Evolutionary conservation across 129 eudicot genomes (phyloP).

Genomic region (Heracleum sosnowskyi): DNA sequence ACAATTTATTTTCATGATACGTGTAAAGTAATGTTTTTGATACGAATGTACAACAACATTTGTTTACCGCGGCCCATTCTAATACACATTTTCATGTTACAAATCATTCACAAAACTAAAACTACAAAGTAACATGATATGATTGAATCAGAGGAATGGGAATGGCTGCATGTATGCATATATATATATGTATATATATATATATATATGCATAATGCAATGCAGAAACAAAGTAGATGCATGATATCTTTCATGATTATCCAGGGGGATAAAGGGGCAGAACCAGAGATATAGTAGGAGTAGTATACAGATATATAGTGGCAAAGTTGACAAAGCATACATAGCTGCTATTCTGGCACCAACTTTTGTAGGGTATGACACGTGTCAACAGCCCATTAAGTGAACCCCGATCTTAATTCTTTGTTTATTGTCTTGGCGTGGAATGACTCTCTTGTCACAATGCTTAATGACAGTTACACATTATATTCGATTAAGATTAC

Average conservation of each 20-base stretch:
- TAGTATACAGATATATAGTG: not conserved
- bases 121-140: too few species aligned
- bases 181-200: not conserved
- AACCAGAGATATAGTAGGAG: not conserved
- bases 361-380: not conserved
- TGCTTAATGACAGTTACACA: not conserved
- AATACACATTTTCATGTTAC: too few species aligned
- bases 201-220: not conserved
- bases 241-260: constrained; percentile 1
- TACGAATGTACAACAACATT: too few species aligned
- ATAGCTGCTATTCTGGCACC: not conserved
- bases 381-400: not conserved
- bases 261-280: not conserved
- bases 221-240: constrained; percentile 5
- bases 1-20: too few species aligned
- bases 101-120: too few species aligned
- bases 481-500: not conserved
- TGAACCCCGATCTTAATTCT: not conserved
- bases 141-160: not conserved
- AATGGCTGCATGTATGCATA: not conserved
- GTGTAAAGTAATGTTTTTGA: too few species aligned
- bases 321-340: not conserved
- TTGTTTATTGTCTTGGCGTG: not conserved
- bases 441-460: constrained; percentile 3
- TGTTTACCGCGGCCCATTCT: too few species aligned